phyloP scores from a whole-genome alignment of 169 alveolate species.

The Plasmodium blacklocki region DNA sequence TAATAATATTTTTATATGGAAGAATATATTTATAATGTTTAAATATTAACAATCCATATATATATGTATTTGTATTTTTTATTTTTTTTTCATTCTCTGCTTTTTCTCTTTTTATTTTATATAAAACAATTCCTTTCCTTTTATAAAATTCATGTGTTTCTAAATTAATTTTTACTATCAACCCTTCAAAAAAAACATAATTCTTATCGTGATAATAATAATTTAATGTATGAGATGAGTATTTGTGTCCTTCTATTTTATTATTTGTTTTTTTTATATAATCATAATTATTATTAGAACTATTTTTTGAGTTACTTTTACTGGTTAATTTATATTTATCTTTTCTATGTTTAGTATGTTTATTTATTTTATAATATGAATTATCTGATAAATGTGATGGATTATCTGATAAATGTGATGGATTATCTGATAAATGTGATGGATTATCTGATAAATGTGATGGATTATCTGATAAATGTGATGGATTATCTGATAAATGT shows the following conservation, averaged over 20 bases:
- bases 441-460: no score
- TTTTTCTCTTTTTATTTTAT: conserved; percentile 1
- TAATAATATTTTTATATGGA: conserved; percentile 26
- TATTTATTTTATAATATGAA: no score
- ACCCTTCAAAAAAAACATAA: conserved; percentile 47
- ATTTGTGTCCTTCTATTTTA: background rate
- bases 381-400: no score
- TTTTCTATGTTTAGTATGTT: no score
- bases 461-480: no score
- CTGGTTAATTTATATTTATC: no score
- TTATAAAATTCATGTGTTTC: conserved; percentile 49
- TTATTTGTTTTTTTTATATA: background rate
- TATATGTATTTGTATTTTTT: background rate
- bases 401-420: no score
- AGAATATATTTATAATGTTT: conserved; percentile 15
- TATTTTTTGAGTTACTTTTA: no score
- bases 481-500: no score
- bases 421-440: no score
- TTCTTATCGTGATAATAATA: background rate
- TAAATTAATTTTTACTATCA: conserved; percentile 60
- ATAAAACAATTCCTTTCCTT: conserved; percentile 22
- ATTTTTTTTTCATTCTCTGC: conserved; percentile 1
- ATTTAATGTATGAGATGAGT: no score
- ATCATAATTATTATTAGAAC: background rate
- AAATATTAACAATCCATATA: conserved; percentile 47